These are phyloP conservation scores for Candida sp. DNA, from an alignment of 1,139 yeast species.

Conservation along the genomic window DNA sequence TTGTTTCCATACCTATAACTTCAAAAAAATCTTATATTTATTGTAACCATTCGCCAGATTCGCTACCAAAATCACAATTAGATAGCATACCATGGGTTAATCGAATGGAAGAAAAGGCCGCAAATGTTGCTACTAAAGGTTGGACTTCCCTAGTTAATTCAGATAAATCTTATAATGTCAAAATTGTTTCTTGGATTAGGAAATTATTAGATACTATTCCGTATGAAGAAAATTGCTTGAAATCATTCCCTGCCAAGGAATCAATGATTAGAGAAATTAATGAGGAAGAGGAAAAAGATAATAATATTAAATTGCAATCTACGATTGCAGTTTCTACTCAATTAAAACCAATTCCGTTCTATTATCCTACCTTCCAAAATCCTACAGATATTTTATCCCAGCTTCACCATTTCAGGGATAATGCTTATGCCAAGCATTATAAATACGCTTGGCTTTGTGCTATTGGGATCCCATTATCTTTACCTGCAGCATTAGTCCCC, in stretches of 20 bases:
- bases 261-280: slow-evolving; percentile 48
- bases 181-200: slow-evolving; percentile 32
- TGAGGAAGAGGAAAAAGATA: slow-evolving; percentile 11
- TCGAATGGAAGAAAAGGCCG: slow-evolving; percentile 36
- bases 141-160: slow-evolving; percentile 47
- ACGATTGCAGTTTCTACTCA: slow-evolving; percentile 28
- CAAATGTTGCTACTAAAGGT: slow-evolving; percentile 33
- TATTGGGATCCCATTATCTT: slow-evolving; percentile 68
- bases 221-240: slow-evolving; percentile 49
- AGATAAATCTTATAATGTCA: slow-evolving; percentile 31
- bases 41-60: slow-evolving; percentile 50
- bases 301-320: slow-evolving; percentile 22
- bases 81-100: slow-evolving; percentile 29
- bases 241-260: slow-evolving; percentile 48
- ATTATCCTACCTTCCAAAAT: slow-evolving; percentile 42
- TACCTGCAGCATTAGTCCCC: slow-evolving; percentile 82
- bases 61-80: slow-evolving; percentile 23
- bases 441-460: slow-evolving; percentile 44
- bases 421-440: slow-evolving; percentile 25
- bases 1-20: slow-evolving; percentile 62
- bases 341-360: slow-evolving; percentile 39
- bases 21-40: slow-evolving; percentile 52
- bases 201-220: slow-evolving; percentile 42
- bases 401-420: slow-evolving; percentile 71
- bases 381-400: slow-evolving; percentile 71